Base-by-base conservation (phyloP, 176 grass and related monocot genomes). In the Rhynchospora breviuscula region DNA sequence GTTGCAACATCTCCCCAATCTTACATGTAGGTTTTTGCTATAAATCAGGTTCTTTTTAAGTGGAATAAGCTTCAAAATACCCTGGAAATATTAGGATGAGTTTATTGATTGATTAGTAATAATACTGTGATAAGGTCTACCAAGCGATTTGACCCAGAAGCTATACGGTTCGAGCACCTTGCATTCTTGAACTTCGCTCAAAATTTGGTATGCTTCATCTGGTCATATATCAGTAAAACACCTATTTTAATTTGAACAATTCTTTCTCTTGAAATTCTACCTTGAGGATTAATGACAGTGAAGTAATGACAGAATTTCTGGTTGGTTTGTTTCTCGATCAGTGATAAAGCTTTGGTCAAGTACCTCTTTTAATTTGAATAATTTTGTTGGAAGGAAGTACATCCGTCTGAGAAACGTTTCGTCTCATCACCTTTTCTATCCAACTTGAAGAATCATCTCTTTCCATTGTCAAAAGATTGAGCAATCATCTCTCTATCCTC, bases 171-270 rank as follows among this genome's bases (percentile, higher is more conserved):
- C 79, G 91, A 95, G 51, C 93, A 99, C 89, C 93, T 99, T 58
- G 84, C 93, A 25, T 99, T 99, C 88, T 78, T 99, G 83, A 99
- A 99, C 87, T 91, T 95, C 61, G 91, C 93, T 25, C 96, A 99
- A 86, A 99, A 93, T 67, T 86, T 96, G 0, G 71, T 92, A 33
- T 99, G 93, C 88, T 89, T 96, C 91, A 47, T 92, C 33, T 99
- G 93, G 97, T 99, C 93, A 44, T 95, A 91, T 78, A 90, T 96
- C 79, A 99, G 97, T 99, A 81, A 90, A 93, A 6, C 12, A 73
- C 52, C 19, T 70, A 14, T 48, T 52, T 53, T 51, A 86, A 72
- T 11, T 18, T 23, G n/a, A 56, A 29, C 26, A 60, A 35, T 19
- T 71, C 54, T 70, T 13, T 83, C 63, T 83, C 81, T 84, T 26